Conservation (phyloP, 2,329 filamentous ascomycete species). For the Pseudogymnoascus sp. region DNA sequence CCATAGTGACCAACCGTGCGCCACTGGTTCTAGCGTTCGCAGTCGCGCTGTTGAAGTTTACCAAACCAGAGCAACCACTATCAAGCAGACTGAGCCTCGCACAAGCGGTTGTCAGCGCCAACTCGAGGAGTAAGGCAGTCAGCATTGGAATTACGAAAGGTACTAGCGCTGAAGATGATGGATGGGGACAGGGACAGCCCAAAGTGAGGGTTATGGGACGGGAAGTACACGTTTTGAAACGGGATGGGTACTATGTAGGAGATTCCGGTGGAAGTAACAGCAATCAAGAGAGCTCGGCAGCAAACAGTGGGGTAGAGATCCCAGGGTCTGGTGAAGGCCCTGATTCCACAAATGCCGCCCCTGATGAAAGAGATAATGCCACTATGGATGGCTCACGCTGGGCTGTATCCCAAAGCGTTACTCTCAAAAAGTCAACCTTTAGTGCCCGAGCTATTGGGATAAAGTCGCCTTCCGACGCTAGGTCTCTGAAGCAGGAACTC, state of each 20-base stretch:
- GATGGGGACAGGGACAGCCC: constrained; percentile 66
- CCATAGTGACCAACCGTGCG: constrained; percentile 69
- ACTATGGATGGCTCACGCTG: constrained; percentile 29
- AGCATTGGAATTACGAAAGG: constrained; percentile 65
- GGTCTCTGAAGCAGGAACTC: constrained; percentile 40
- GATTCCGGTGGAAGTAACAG: background rate
- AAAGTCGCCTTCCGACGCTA: constrained; percentile 34
- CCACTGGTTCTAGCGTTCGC: constrained; percentile 77
- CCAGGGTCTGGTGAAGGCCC: background rate
- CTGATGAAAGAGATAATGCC: background rate
- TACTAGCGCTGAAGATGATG: constrained; percentile 58
- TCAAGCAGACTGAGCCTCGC: constrained; percentile 78
- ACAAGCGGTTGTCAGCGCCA: constrained; percentile 76
- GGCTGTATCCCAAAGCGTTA: constrained; percentile 45
- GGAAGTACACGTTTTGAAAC: constrained; percentile 66
- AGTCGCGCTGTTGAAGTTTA: constrained; percentile 64
- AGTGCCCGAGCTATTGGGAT: constrained; percentile 45
- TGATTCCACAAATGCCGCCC: constrained; percentile 2
- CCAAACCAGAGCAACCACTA: constrained; percentile 77
- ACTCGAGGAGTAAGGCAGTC: constrained; percentile 69
- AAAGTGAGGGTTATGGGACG: constrained; percentile 65
- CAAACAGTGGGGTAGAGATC: constrained; percentile 5
- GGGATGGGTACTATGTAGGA: constrained; percentile 63
- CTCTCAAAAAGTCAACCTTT: constrained; percentile 49
- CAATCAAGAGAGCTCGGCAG: background rate